Evolutionary conservation across 371 early-diverging fungal genomes (phyloP).

Genomic region (Blakeslea trispora): DNA sequence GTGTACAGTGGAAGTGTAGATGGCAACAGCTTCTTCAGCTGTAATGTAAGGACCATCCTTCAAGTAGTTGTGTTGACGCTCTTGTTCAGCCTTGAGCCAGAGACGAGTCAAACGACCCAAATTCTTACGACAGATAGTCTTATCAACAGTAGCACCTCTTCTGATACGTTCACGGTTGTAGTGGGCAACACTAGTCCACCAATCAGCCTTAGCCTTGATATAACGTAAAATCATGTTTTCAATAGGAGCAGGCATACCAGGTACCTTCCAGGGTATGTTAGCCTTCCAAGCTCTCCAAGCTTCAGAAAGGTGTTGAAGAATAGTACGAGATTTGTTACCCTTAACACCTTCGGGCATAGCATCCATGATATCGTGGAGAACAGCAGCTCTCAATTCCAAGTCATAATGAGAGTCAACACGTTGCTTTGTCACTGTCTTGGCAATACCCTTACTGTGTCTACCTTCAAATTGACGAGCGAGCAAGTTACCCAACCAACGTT

Average conservation of each 20-base stretch:
- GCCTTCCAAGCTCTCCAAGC: slow-evolving; percentile 99
- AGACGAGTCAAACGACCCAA: slow-evolving; percentile 98
- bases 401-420: slow-evolving; percentile 98
- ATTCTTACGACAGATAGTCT: slow-evolving; percentile 97
- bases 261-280: slow-evolving; percentile 98
- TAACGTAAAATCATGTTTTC: slow-evolving; percentile 98
- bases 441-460: slow-evolving; percentile 95
- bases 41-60: slow-evolving; percentile 98
- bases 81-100: slow-evolving; percentile 98
- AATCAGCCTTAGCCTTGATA: slow-evolving; percentile 98
- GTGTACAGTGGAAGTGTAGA: slow-evolving; percentile 96
- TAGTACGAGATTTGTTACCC: slow-evolving; percentile 93
- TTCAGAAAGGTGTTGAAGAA: slow-evolving; percentile 97
- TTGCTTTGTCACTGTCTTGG: slow-evolving; percentile 98
- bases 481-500: slow-evolving; percentile 97
- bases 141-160: slow-evolving; percentile 99
- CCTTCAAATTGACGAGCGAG: slow-evolving; percentile 99
- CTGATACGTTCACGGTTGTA: slow-evolving; percentile 98
- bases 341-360: slow-evolving; percentile 99
- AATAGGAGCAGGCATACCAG: slow-evolving; percentile 95
- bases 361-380: slow-evolving; percentile 96
- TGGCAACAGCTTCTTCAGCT: slow-evolving; percentile 97
- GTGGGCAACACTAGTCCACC: slow-evolving; percentile 99
- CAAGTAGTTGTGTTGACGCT: slow-evolving; percentile 98
- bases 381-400: slow-evolving; percentile 95